These are phyloP conservation scores for Chlamydomonas applanata DNA, from an alignment of 139 green algal genomes.

Conservation along the genomic window DNA sequence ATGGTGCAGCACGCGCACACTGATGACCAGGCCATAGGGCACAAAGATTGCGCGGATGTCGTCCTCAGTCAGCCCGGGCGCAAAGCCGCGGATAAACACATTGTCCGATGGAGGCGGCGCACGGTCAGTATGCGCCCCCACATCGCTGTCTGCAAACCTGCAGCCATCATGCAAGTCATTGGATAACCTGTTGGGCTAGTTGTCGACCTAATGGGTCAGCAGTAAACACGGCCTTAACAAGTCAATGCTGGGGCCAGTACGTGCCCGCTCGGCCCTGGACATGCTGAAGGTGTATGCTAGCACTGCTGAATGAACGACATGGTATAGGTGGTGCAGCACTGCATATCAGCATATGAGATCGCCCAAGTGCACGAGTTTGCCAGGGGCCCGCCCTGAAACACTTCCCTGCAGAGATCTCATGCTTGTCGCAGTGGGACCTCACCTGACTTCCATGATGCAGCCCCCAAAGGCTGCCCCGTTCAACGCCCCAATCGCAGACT, in stretches of 20 bases:
- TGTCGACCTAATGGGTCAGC: too few relatives aligned
- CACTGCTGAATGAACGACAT: too few relatives aligned
- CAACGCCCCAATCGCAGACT: slow-evolving; percentile 4
- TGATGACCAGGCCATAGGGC: neutral
- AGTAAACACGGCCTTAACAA: too few relatives aligned
- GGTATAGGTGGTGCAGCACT: too few relatives aligned
- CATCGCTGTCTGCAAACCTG: slow-evolving; percentile 20
- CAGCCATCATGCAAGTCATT: too few relatives aligned
- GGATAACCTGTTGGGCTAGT: too few relatives aligned
- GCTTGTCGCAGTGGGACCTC: neutral
- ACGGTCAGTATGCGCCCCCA: neutral
- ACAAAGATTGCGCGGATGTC: slow-evolving; percentile 1
- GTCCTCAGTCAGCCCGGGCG: neutral
- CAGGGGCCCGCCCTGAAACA: too few relatives aligned
- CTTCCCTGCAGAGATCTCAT: too few relatives aligned
- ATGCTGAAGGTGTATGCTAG: too few relatives aligned
- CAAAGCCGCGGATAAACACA: slow-evolving; percentile 8
- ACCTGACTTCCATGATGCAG: slow-evolving; percentile 17
- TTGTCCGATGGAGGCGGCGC: slow-evolving; percentile 17
- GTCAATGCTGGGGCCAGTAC: neutral
- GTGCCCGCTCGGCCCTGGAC: neutral
- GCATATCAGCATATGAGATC: too few relatives aligned
- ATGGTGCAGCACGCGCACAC: slow-evolving; percentile 17
- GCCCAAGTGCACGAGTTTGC: too few relatives aligned
- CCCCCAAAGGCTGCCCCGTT: slow-evolving; percentile 5